phyloP scores from a whole-genome alignment of 805 yeast species.

The Cyberlindnera lachancei region DNA sequence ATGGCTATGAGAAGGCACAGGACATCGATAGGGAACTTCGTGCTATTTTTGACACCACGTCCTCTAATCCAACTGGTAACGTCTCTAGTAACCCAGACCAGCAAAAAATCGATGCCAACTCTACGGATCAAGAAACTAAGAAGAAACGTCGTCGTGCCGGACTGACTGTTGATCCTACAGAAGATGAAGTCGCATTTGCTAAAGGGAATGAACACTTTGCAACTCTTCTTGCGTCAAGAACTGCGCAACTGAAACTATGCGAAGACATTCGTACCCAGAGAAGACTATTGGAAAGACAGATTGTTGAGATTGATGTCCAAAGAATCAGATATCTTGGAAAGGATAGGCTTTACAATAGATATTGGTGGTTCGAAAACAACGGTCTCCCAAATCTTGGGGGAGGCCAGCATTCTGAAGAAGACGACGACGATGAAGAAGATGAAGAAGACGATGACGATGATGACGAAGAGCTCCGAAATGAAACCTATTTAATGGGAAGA shows the following conservation, averaged over 20 bases:
- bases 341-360: slow-evolving; percentile 77
- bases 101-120: too few relatives aligned
- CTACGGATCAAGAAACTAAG: slow-evolving; percentile 15
- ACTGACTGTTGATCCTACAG: slow-evolving; percentile 29
- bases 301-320: slow-evolving; percentile 70
- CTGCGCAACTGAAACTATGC: slow-evolving; percentile 28
- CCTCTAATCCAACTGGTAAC: slow-evolving; percentile 2
- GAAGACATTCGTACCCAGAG: slow-evolving; percentile 43
- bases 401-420: slow-evolving; percentile 23
- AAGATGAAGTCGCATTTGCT: slow-evolving; percentile 29
- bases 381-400: slow-evolving; percentile 59
- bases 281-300: slow-evolving; percentile 47
- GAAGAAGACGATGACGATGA: slow-evolving; percentile 37
- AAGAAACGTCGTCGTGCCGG: slow-evolving; percentile 27
- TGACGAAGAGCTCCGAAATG: slow-evolving; percentile 38
- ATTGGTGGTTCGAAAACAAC: slow-evolving; percentile 92
- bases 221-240: slow-evolving; percentile 37
- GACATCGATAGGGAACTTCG: slow-evolving; percentile 34
- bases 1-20: slow-evolving; percentile 43
- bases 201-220: slow-evolving; percentile 36
- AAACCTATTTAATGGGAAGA: slow-evolving; percentile 70
- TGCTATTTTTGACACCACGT: slow-evolving; percentile 21
- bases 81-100: background rate
- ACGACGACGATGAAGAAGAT: slow-evolving; percentile 29
- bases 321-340: slow-evolving; percentile 70